These are phyloP conservation scores for Penicilliopsis zonata DNA, from an alignment of 495 filamentous ascomycete genomes.

Conservation along the genomic window DNA sequence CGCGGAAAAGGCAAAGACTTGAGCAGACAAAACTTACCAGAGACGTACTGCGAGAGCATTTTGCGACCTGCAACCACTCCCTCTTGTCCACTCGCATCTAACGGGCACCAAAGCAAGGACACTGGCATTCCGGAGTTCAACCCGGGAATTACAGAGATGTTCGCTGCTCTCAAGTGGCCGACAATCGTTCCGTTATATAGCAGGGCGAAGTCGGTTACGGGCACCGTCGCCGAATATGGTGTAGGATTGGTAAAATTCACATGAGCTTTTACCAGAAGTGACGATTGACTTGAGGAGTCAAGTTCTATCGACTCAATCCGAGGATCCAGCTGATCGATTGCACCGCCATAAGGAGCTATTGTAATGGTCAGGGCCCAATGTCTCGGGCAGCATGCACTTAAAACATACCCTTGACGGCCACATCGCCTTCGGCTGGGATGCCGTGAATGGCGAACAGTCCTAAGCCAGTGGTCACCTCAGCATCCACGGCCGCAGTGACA, in stretches of 20 bases:
- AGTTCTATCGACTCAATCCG: conserved; percentile 54
- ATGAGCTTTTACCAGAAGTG: conserved; percentile 51
- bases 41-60: conserved; percentile 74
- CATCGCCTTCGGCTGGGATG: conserved; percentile 73
- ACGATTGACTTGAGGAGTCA: conserved; percentile 52
- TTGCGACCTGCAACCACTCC: conserved; percentile 52
- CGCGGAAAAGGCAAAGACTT: no score
- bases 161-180: conserved; percentile 54
- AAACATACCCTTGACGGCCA: conserved; percentile 78
- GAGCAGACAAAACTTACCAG: conserved; percentile 41
- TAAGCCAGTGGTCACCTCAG: conserved; percentile 64
- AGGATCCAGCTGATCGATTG: conserved; percentile 42
- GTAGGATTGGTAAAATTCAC: conserved; percentile 88
- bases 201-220: conserved; percentile 65
- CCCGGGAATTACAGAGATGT: conserved; percentile 51
- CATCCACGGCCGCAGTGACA: conserved; percentile 74
- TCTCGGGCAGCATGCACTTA: conserved; percentile 6
- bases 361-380: conserved; percentile 11
- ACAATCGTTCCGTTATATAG: conserved; percentile 60
- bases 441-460: conserved; percentile 66
- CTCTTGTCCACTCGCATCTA: conserved; percentile 41
- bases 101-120: conserved; percentile 64
- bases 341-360: conserved; percentile 31
- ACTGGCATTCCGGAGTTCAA: conserved; percentile 60
- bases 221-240: conserved; percentile 65